A percentile compares a stretch with the other conserved stretches of the same genome.
Evolutionary conservation across 192 early-diverging fungal genomes (phyloP).

Genomic region (Coemansia sp.): DNA sequence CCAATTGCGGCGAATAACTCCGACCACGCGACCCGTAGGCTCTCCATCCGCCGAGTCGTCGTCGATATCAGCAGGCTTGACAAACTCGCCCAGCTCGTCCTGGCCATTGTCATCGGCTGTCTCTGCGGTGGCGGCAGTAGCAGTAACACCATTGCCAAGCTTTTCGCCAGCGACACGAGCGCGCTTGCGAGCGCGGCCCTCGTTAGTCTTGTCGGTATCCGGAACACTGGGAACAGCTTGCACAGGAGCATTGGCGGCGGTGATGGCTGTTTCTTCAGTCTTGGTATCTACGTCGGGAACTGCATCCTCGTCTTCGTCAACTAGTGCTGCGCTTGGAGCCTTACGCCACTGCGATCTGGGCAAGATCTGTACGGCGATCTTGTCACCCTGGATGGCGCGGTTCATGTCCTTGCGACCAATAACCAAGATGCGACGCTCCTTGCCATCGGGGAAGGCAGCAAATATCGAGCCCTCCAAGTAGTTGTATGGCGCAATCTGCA

Average conservation of each 20-base stretch:
- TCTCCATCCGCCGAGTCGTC: conserved; percentile 42
- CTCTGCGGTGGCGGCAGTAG: no score
- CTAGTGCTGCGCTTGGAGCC: conserved; percentile 68
- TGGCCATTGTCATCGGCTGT: background rate
- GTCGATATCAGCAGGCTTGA: conserved; percentile 22
- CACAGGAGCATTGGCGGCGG: no score
- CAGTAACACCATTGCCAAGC: background rate
- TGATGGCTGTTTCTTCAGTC: background rate
- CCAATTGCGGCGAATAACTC: conserved; percentile 96
- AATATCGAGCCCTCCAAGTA: conserved; percentile 84
- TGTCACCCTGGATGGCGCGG: conserved; percentile 91
- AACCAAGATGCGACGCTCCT: conserved; percentile 75
- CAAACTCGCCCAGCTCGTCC: conserved; percentile 15
- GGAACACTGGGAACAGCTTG: conserved; percentile 10
- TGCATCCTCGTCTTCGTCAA: conserved; percentile 72
- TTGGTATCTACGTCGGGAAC: conserved; percentile 38
- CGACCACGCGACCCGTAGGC: conserved; percentile 89
- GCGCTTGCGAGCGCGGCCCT: conserved; percentile 28
- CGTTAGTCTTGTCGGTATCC: conserved; percentile 7
- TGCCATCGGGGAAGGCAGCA: conserved; percentile 72
- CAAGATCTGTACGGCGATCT: conserved; percentile 85
- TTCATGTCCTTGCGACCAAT: conserved; percentile 85
- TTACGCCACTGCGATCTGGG: conserved; percentile 86
- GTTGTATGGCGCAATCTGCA: conserved; percentile 87
- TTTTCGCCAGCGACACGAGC: conserved; percentile 22